These are phyloP conservation scores for Hypoxylon lenormandii DNA, from an alignment of 495 filamentous ascomycete genomes.

Conservation along the genomic window DNA sequence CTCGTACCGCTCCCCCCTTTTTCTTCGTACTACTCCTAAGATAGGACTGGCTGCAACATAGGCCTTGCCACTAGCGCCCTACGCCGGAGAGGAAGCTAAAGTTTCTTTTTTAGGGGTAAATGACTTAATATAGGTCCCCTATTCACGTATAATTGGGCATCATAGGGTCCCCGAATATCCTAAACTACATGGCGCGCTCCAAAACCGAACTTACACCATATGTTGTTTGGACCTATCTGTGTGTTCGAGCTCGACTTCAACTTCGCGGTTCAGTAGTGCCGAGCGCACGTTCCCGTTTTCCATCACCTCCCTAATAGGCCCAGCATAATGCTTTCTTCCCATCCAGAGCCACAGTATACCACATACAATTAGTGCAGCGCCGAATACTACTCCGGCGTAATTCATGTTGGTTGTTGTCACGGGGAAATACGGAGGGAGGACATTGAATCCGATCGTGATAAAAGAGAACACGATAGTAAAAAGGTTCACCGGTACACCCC, in stretches of 20 bases:
- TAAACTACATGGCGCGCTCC: too few species aligned
- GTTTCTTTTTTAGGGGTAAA: too few species aligned
- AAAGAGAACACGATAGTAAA: conserved; percentile 52
- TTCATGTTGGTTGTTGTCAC: conserved; percentile 61
- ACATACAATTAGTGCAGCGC: conserved; percentile 49
- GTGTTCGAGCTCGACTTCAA: neutral
- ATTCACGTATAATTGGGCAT: too few species aligned
- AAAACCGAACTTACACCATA: too few species aligned
- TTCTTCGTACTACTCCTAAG: too few species aligned
- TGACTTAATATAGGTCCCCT: too few species aligned
- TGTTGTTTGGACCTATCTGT: too few species aligned
- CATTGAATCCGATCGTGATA: conserved; percentile 55
- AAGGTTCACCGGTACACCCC: conserved; percentile 63
- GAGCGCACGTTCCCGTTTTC: conserved; percentile 23
- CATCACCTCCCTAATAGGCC: conserved; percentile 23
- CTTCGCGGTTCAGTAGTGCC: conserved; percentile 11
- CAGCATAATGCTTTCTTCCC: conserved; percentile 49
- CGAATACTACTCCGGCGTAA: conserved; percentile 57
- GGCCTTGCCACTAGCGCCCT: too few species aligned
- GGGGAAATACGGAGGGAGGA: conserved; percentile 53
- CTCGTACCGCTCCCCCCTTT: too few species aligned
- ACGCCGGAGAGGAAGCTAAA: too few species aligned
- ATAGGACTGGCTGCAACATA: too few species aligned
- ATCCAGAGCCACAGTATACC: conserved; percentile 51
- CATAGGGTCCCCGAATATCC: too few species aligned